Conservation (phyloP, 306 rosid species). For the Dryas drummondii region DNA sequence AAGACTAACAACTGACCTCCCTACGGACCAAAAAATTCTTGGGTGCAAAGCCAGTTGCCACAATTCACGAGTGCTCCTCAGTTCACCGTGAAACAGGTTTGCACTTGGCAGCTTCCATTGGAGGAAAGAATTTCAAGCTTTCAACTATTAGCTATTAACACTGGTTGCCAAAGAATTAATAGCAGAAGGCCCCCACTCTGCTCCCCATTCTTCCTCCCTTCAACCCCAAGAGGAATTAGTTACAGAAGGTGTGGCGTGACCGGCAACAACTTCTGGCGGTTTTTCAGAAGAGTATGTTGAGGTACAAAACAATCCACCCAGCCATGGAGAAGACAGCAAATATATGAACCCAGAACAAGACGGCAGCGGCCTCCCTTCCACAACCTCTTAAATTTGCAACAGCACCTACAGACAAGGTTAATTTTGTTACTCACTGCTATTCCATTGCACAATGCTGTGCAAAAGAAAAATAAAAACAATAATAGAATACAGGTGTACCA, state of each 20-base stretch:
- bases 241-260: slow-evolving; percentile 3
- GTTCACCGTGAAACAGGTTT: slow-evolving; percentile 11
- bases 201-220: no score
- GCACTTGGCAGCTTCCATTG: not conserved
- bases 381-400: slow-evolving; percentile 98
- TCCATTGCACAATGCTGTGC: not conserved
- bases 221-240: not conserved
- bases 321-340: slow-evolving; percentile 94
- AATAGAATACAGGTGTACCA: slow-evolving; percentile 41
- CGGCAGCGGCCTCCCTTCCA: slow-evolving; percentile 90
- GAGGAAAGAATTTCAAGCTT: slow-evolving; percentile 3
- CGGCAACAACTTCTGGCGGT: not conserved
- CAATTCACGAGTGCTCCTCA: slow-evolving; percentile 11
- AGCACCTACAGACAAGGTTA: slow-evolving; percentile 58
- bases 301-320: slow-evolving; percentile 73
- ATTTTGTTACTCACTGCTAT: not conserved
- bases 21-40: not conserved
- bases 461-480: not conserved
- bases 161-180: not conserved
- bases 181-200: not conserved
- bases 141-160: slow-evolving; percentile 21
- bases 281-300: slow-evolving; percentile 70
- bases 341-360: slow-evolving; percentile 94
- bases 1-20: slow-evolving; percentile 5
- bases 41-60: slow-evolving; percentile 2